Percentiles rank a stretch among this genome's conserved stretches.
Conservation (phyloP, 495 filamentous ascomycete genomes). For the Xylaria bambusicola region DNA sequence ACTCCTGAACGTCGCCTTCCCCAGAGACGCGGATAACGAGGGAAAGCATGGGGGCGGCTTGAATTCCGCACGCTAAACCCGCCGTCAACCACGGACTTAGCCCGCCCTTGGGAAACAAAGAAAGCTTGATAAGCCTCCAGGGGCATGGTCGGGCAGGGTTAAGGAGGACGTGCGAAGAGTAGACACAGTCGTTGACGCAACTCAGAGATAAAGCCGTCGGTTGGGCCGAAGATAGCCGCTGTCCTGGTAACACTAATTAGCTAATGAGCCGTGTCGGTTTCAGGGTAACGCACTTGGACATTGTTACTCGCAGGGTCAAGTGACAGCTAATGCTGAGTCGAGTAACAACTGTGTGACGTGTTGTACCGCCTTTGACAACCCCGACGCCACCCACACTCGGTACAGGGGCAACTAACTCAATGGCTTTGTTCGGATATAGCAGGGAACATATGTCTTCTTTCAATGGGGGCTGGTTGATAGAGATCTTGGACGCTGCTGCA, state of each 20-base stretch:
- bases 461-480: background rate
- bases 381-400: conserved; percentile 20
- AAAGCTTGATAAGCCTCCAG: background rate
- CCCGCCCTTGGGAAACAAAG: background rate
- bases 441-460: background rate
- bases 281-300: too few species aligned
- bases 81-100: conserved; percentile 4
- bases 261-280: too few species aligned
- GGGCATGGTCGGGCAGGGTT: too few species aligned
- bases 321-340: too few species aligned
- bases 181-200: background rate
- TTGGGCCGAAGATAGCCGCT: conserved; percentile 20
- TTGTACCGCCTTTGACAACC: too few species aligned
- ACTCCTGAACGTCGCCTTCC: background rate
- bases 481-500: background rate
- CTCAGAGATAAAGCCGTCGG: conserved; percentile 9
- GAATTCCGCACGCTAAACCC: conserved; percentile 19
- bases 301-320: too few species aligned
- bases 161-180: background rate
- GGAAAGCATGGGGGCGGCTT: conserved; percentile 15
- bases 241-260: background rate
- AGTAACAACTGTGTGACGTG: too few species aligned
- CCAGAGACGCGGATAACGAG: conserved; percentile 5
- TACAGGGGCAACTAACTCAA: background rate
- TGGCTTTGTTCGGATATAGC: conserved; percentile 3